Base-by-base conservation (phyloP, 2,329 filamentous ascomycete genomes). In the Nemania serpens region DNA sequence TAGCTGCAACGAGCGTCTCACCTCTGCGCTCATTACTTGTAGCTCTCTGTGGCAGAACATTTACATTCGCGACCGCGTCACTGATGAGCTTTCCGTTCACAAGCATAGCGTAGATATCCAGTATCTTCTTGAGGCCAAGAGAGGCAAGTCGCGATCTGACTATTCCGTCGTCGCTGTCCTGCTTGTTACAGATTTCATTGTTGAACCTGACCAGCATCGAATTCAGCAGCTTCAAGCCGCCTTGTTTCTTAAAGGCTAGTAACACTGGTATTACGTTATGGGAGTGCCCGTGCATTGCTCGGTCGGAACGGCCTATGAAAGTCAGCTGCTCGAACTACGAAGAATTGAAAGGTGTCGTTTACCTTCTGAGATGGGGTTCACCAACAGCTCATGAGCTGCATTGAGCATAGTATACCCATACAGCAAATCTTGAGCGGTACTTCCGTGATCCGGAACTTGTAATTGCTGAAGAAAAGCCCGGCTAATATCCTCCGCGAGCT, bases 391-490 rank as follows among this genome's bases (percentile, higher is more conserved):
- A 41, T 90, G 88, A 56, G 96, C 80, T 0, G 89, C 88, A 58
- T 91, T 88, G 17, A 97, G 78, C 73, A 93, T 89, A 57, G 93
- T 87, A 61, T 94, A 90, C 81, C 91, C 91, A 72, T 95, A 95
- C 25, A 90, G 87, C 69, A 91, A 90, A 68, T 91, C 86, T 64
- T 89, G 86, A 0, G 81, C 78, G 15, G 82, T 84, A 20, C 81
- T 79, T 58, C 79, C 77, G 9, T 76, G 70, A 11, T 74, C 69
- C 41, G 79, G 76, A 9, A 78, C 67, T 36, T 84, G 80, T 36
- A 96, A 76, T 69, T 94, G 89, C 42, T 83, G 80, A 49, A 95
- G 78, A 42, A 92, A 81, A 29, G 88, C 86, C 59, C 88, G 81
- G 2, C 91, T 91, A 66, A 98, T 81, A 22, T 91, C 87, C 63